Evolutionary conservation across 2,329 filamentous ascomycete species (phyloP).

Genomic region (Calonectria leucothoes): DNA sequence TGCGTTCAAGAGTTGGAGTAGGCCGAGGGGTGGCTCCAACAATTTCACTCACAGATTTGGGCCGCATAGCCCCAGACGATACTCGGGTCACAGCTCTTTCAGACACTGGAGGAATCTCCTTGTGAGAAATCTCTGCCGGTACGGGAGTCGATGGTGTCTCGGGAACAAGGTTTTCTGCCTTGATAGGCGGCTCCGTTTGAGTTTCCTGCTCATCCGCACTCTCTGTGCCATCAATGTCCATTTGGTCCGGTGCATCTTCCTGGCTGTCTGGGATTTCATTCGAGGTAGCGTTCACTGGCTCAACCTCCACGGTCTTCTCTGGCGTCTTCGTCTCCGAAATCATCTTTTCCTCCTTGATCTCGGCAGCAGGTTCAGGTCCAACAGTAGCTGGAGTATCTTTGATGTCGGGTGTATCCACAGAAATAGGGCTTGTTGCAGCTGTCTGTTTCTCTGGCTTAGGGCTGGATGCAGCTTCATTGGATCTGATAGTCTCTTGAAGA

Average conservation of each 20-base stretch:
- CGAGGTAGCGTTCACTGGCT: slow-evolving; percentile 3
- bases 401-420: slow-evolving; percentile 13
- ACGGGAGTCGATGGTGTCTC: slow-evolving; percentile 26
- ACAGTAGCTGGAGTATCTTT: background rate
- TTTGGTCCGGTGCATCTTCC: slow-evolving; percentile 45
- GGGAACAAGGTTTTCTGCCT: slow-evolving; percentile 11
- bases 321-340: background rate
- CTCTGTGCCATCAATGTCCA: slow-evolving; percentile 50
- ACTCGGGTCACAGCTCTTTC: slow-evolving; percentile 75
- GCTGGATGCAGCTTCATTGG: slow-evolving; percentile 36
- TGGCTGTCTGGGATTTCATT: slow-evolving; percentile 52
- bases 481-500: slow-evolving; percentile 55
- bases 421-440: background rate
- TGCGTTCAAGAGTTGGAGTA: slow-evolving; percentile 48
- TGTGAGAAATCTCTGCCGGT: slow-evolving; percentile 17
- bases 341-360: slow-evolving; percentile 10
- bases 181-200: slow-evolving; percentile 1
- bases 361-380: background rate
- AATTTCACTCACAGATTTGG: slow-evolving; percentile 80
- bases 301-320: slow-evolving; percentile 1
- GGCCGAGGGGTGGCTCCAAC: slow-evolving; percentile 67
- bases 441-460: slow-evolving; percentile 18
- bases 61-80: slow-evolving; percentile 75
- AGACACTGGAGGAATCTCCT: slow-evolving; percentile 38
- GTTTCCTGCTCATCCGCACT: slow-evolving; percentile 24